Evolutionary conservation across 768 basidiomycete genomes (phyloP).

Genomic region (Termitomyces heimii): DNA sequence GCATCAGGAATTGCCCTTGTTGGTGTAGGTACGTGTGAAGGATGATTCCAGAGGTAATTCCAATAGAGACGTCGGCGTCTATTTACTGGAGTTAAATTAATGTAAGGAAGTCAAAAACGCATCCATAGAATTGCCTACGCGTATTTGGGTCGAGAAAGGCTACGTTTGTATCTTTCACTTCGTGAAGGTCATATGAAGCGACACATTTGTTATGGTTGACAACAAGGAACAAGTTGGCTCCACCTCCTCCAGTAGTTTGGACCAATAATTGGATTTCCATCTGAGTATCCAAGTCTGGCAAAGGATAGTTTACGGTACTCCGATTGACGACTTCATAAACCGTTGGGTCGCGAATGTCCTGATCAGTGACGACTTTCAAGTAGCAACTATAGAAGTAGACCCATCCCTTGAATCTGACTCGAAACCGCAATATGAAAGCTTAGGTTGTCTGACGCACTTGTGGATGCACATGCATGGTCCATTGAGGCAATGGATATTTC

Average conservation of each 20-base stretch:
- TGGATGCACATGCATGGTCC: constrained; percentile 37
- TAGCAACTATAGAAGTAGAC: constrained; percentile 41
- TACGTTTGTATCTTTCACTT: constrained; percentile 24
- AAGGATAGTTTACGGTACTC: constrained; percentile 21
- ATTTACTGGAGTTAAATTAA: constrained; percentile 26
- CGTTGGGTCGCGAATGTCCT: constrained; percentile 39
- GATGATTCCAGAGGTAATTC: constrained; percentile 46
- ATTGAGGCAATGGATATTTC: constrained; percentile 18
- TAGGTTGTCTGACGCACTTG: constrained; percentile 17
- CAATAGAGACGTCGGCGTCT: constrained; percentile 44
- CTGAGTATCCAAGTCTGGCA: constrained; percentile 26
- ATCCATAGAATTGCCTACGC: constrained; percentile 14
- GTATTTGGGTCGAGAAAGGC: constrained; percentile 19
- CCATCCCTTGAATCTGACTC: constrained; percentile 30
- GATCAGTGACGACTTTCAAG: constrained; percentile 39
- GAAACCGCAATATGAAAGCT: constrained; percentile 7
- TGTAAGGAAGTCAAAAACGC: background rate
- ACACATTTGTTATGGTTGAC: constrained; percentile 43
- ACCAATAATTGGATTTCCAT: constrained; percentile 40
- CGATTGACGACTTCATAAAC: constrained; percentile 23
- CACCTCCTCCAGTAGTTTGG: constrained; percentile 15
- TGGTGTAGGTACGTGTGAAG: constrained; percentile 37
- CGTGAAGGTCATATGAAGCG: constrained; percentile 33
- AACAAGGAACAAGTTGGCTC: constrained; percentile 27
- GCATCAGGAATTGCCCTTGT: constrained; percentile 38